Percentiles rank a stretch among this genome's conserved stretches.
Evolutionary conservation across 2,329 filamentous ascomycete species (phyloP).

Genomic region (Stromatinia cepivora): DNA sequence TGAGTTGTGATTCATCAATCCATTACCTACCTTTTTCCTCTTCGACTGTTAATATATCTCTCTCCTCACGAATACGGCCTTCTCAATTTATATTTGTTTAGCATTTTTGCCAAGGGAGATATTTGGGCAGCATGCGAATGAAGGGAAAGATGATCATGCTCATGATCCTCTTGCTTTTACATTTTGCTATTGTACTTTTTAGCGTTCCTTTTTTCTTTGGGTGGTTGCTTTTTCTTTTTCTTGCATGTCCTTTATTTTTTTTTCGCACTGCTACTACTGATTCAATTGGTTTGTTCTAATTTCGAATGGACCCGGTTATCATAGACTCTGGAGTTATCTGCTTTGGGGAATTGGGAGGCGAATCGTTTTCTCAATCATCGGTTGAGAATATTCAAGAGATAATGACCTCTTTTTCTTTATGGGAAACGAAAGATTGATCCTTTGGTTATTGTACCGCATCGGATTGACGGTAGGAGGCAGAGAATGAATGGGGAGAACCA

Average conservation of each 20-base stretch:
- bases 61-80: slow-evolving; percentile 9
- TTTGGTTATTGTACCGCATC: slow-evolving; percentile 10
- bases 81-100: slow-evolving; percentile 19
- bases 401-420: background rate
- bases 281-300: slow-evolving; percentile 15
- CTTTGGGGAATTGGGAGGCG: slow-evolving; percentile 4
- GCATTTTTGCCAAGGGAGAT: slow-evolving; percentile 19
- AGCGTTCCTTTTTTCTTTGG: slow-evolving; percentile 16
- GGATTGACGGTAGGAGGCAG: slow-evolving; percentile 6
- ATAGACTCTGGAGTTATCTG: slow-evolving; percentile 17
- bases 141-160: slow-evolving; percentile 7
- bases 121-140: slow-evolving; percentile 20
- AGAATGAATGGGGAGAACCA: slow-evolving; percentile 4
- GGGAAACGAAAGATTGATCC: slow-evolving; percentile 3
- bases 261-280: background rate
- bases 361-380: slow-evolving; percentile 2
- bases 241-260: slow-evolving; percentile 16
- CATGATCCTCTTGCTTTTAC: slow-evolving; percentile 8
- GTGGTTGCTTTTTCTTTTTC: slow-evolving; percentile 9
- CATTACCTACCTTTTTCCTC: background rate
- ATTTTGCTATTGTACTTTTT: slow-evolving; percentile 21
- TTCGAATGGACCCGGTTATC: slow-evolving; percentile 8
- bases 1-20: slow-evolving; percentile 5
- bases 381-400: slow-evolving; percentile 1
- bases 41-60: slow-evolving; percentile 12